Conservation (phyloP, 2,329 filamentous ascomycete species). For the Microdochium paspali region DNA sequence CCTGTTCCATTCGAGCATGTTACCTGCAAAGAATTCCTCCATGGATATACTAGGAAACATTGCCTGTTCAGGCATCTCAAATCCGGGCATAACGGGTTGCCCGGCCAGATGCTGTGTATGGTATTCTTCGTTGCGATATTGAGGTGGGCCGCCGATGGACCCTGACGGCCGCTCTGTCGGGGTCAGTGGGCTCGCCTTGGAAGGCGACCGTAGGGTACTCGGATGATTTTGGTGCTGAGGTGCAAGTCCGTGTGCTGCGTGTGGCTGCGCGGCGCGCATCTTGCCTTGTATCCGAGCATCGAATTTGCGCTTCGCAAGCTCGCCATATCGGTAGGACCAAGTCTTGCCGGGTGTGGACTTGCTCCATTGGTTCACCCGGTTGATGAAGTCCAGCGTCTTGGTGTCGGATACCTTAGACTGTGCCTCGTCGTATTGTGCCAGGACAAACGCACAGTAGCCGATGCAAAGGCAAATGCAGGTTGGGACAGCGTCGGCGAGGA, state of each 20-base stretch:
- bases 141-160: constrained; percentile 1
- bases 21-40: constrained; percentile 22
- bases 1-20: constrained; percentile 13
- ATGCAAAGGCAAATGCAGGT: constrained; percentile 20
- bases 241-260: constrained; percentile 1
- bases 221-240: background rate
- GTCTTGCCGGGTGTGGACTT: constrained; percentile 17
- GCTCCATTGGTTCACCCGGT: constrained; percentile 17
- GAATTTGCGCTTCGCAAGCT: constrained; percentile 16
- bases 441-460: constrained; percentile 20
- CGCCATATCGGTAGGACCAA: constrained; percentile 20
- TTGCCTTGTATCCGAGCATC: constrained; percentile 13
- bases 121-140: constrained; percentile 3
- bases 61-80: constrained; percentile 12
- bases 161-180: background rate
- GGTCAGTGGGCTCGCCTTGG: background rate
- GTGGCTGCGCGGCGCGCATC: background rate
- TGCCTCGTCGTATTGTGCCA: constrained; percentile 19
- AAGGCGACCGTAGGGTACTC: background rate
- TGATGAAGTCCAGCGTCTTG: constrained; percentile 16
- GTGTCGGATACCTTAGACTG: constrained; percentile 18
- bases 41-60: constrained; percentile 21
- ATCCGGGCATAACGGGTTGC: constrained; percentile 4
- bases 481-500: constrained; percentile 17
- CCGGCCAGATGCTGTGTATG: constrained; percentile 2